Evolutionary conservation across 2,329 filamentous ascomycete genomes (phyloP).

Genomic region (Apiospora malaysiana): DNA sequence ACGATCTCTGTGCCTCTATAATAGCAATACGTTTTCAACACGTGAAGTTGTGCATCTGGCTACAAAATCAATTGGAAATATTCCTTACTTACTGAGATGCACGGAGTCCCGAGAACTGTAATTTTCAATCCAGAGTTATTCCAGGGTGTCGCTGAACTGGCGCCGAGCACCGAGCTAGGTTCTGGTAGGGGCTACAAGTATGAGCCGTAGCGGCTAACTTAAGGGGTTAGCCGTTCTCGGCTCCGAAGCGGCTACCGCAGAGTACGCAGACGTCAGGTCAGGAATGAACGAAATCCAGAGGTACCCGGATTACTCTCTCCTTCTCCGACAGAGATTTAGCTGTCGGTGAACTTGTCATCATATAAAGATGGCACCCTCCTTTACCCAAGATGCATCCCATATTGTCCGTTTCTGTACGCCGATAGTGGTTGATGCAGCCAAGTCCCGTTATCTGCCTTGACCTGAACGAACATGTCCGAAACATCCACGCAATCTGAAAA

Average conservation of each 20-base stretch:
- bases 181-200: background rate
- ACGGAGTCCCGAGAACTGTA: background rate
- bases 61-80: background rate
- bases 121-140: background rate
- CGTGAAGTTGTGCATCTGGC: background rate
- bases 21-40: background rate
- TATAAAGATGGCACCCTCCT: background rate
- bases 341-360: background rate
- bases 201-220: constrained; percentile 6
- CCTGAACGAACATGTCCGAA: background rate
- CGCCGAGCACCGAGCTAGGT: background rate
- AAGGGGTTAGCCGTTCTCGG: constrained; percentile 21
- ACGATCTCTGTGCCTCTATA: background rate
- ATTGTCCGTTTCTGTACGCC: background rate
- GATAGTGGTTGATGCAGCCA: background rate
- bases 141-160: background rate
- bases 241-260: constrained; percentile 20
- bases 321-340: background rate
- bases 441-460: background rate
- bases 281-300: background rate
- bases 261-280: background rate
- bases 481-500: background rate
- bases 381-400: background rate
- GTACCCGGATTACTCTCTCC: constrained; percentile 12
- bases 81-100: background rate